Base-by-base conservation (phyloP, 805 yeast species). In the Nakazawaea molendinolei region DNA sequence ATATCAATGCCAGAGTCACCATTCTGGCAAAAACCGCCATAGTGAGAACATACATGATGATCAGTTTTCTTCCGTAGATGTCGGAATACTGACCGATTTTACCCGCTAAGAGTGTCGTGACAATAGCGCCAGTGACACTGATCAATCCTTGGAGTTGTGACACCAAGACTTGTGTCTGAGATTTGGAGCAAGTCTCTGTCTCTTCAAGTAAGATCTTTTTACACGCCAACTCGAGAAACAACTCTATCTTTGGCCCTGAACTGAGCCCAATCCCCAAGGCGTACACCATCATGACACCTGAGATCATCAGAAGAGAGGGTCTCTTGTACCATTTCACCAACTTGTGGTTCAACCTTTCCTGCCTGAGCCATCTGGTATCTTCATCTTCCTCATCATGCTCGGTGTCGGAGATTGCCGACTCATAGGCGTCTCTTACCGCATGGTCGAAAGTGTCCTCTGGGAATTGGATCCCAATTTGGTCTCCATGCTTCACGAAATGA, bases 41-140 rank as follows among this genome's bases (percentile, higher is more conserved):
- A 3, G 42, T 12, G 29, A 52, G 15, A 10, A 45, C 51, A 23
- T 58, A 51, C 1, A 63, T 41, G 26, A 81, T 55, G 4, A 74
- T 55, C 7, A 68, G 61, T 28, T 69, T 71, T 39, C 92, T 61
- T 2, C 92, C 92, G 41, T 67, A 60, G 23, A 74, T 56, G 51
- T 83, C 92, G 15, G 84, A 74, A 10, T 74, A 49, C 34, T 74
- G 71, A 2, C 86, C 81, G 38, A 81, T 55, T 44, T 76, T 76
- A 1, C 83, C 80, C 39, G 76, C 58, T n/a, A 76, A 69, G 1
- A 78, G 38, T 17, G 76, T 61, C 20, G 69, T 63, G 3, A 73
- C 50, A 0, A 69, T 38, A 1, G 78, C 77, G 5, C 58, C 47
- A 2, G 65, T 38, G 5, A 77, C 44, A 28, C 61, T 52, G 14